Percentiles rank a stretch among this genome's conserved stretches.
Conservation (phyloP, 2,329 filamentous ascomycete genomes). For the Pseudophaeomoniella oleicola region DNA sequence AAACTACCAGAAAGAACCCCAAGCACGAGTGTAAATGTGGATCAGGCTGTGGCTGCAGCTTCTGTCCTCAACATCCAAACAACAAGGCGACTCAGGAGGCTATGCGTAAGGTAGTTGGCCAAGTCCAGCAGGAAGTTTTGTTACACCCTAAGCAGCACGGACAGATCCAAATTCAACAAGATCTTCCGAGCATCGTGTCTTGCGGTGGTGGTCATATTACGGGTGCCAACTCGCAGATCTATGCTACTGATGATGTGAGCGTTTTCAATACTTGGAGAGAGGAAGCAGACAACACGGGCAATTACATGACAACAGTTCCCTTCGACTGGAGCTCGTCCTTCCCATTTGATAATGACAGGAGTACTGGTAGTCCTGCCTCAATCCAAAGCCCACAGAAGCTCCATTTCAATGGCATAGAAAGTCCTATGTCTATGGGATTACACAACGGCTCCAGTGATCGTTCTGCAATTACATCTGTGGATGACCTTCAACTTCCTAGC, state of each 20-base stretch:
- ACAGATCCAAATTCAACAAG: neutral
- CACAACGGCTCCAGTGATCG: too few relatives aligned
- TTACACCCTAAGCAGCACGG: neutral
- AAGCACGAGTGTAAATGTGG: conserved; percentile 11
- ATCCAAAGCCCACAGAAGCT: too few relatives aligned
- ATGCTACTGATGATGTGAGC: neutral
- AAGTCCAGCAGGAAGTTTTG: neutral
- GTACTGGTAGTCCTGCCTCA: too few relatives aligned
- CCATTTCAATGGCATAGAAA: too few relatives aligned
- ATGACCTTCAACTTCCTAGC: too few relatives aligned
- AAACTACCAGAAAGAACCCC: neutral
- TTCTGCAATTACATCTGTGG: too few relatives aligned
- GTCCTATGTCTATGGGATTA: too few relatives aligned
- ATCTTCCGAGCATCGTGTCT: neutral
- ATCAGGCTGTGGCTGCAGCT: conserved; percentile 11
- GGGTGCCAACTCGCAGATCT: neutral
- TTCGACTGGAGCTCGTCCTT: too few relatives aligned
- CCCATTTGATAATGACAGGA: too few relatives aligned
- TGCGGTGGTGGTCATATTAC: neutral
- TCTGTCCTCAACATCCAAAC: conserved; percentile 14
- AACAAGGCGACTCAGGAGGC: conserved; percentile 11
- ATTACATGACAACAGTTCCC: too few relatives aligned
- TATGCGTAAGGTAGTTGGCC: conserved; percentile 1
- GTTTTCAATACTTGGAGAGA: neutral
- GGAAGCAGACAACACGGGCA: neutral